Percentiles rank a stretch among this genome's conserved stretches.
Conservation (phyloP, 2,329 filamentous ascomycete species). For the Claviceps monticola region DNA sequence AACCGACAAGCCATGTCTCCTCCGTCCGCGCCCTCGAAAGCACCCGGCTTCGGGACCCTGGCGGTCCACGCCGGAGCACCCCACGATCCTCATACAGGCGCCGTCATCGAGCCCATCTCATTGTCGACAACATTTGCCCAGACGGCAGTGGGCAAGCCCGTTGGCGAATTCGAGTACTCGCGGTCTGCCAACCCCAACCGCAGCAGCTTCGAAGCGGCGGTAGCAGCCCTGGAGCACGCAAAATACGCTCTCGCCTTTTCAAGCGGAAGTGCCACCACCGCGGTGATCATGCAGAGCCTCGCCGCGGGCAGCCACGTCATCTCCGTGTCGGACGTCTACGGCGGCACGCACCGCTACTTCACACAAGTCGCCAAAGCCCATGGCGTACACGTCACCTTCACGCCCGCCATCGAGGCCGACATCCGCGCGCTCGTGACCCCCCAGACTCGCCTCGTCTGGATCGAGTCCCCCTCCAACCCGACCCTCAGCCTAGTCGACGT, state of each 20-base stretch:
- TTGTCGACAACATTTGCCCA: slow-evolving; percentile 96
- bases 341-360: slow-evolving; percentile 96
- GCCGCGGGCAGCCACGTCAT: slow-evolving; percentile 87
- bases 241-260: slow-evolving; percentile 88
- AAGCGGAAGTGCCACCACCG: slow-evolving; percentile 87
- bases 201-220: slow-evolving; percentile 81
- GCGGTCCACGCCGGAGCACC: slow-evolving; percentile 89
- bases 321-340: slow-evolving; percentile 94
- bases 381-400: slow-evolving; percentile 88
- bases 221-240: slow-evolving; percentile 86
- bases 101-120: slow-evolving; percentile 92
- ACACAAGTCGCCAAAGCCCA: slow-evolving; percentile 93
- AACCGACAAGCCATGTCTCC: slow-evolving; percentile 13
- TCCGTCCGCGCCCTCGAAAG: slow-evolving; percentile 21
- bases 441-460: slow-evolving; percentile 92
- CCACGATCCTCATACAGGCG: slow-evolving; percentile 81
- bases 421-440: slow-evolving; percentile 72
- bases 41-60: slow-evolving; percentile 65
- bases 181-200: slow-evolving; percentile 91
- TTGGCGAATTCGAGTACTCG: slow-evolving; percentile 87
- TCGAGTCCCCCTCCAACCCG: slow-evolving; percentile 85
- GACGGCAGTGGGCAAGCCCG: slow-evolving; percentile 68
- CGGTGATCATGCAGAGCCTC: slow-evolving; percentile 83
- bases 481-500: slow-evolving; percentile 91
- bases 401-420: slow-evolving; percentile 80